Evolutionary conservation across 2,329 filamentous ascomycete genomes (phyloP), one percentile per base, ranked within the genome.

Genomic region (Ophiobolus disseminans): DNA sequence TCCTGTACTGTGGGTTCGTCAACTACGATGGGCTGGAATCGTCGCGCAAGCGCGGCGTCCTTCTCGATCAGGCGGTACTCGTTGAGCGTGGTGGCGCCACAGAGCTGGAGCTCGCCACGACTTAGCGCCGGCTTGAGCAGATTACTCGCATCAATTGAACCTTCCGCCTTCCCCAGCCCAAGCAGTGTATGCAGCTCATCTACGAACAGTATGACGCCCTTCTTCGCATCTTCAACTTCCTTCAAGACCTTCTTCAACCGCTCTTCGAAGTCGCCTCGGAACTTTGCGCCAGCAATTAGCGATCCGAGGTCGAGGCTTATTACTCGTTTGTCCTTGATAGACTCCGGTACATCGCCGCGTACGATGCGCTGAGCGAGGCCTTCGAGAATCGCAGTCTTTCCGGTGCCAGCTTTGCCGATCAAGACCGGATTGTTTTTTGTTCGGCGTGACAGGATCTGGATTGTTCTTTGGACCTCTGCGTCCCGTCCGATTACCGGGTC

Each of bases 351-450:
- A 74, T 97, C 93, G 2, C 93, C 93, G 57, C 87, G 83, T 1
- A 97, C 89, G 58, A 99, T 97, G 30, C 94, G 83, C 67, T 94
- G 84, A 8, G 93, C 92, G 30, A 97, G 78, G 1, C 93, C 93
- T 75, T 97, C 93, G 3, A 97, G 77, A 41, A 97, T 90, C 1
- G 93, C 92, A 5, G 93, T 97, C 77, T 97, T 97, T 53, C 93
- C 93, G 0, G 91, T 96, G 59, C 92, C 93, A 7, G 91, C 90
- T 37, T 86, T 87, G 53, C 93, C 93, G 49, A 97, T 96, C n/a
- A 97, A 78, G 0, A 97, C 92, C 0, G 93, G 93, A 59, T 96
- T 96, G 63, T 97, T 97, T 75, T 97, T 97, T 6, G 94, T 97
- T 52, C 94, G 82, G 55, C 94, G 82, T 13, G 92, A 97, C 1